Evolutionary conservation across 495 filamentous ascomycete species (phyloP).

Genomic region (Saxispiralis lemnorum): DNA sequence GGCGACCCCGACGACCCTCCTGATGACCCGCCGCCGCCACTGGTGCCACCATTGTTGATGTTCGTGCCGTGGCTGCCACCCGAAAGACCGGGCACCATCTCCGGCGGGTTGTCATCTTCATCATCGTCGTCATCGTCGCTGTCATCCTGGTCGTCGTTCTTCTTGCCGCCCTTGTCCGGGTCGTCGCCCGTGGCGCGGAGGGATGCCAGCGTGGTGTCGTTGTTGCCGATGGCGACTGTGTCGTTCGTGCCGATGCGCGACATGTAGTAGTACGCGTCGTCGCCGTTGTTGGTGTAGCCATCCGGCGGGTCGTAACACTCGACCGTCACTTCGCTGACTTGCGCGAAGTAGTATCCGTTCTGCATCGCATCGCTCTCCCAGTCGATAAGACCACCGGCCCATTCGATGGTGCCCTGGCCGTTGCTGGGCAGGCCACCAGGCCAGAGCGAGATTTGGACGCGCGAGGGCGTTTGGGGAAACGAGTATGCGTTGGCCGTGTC

Average conservation of each 20-base stretch:
- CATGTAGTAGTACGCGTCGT: slow-evolving; percentile 60
- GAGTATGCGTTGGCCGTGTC: slow-evolving; percentile 79
- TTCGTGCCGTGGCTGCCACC: slow-evolving; percentile 14
- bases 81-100: slow-evolving; percentile 23
- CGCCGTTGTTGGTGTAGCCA: slow-evolving; percentile 40
- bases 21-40: neutral
- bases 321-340: slow-evolving; percentile 57
- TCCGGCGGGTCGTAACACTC: slow-evolving; percentile 64
- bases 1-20: neutral
- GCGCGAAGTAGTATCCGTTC: slow-evolving; percentile 79
- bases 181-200: slow-evolving; percentile 53
- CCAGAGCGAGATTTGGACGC: slow-evolving; percentile 90
- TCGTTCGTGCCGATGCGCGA: slow-evolving; percentile 46
- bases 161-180: slow-evolving; percentile 11
- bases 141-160: neutral
- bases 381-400: slow-evolving; percentile 79
- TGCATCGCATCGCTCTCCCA: slow-evolving; percentile 74
- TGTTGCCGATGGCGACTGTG: slow-evolving; percentile 57
- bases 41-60: neutral
- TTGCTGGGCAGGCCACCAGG: slow-evolving; percentile 71
- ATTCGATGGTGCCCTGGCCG: slow-evolving; percentile 66
- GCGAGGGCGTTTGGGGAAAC: slow-evolving; percentile 85
- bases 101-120: neutral
- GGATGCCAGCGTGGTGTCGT: slow-evolving; percentile 60
- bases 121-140: slow-evolving; percentile 1